A percentile compares a stretch with the other conserved stretches of the same genome.
These are phyloP conservation scores for Beauveria medogensis DNA, from an alignment of 2,329 filamentous ascomycete species.

Conservation along the genomic window DNA sequence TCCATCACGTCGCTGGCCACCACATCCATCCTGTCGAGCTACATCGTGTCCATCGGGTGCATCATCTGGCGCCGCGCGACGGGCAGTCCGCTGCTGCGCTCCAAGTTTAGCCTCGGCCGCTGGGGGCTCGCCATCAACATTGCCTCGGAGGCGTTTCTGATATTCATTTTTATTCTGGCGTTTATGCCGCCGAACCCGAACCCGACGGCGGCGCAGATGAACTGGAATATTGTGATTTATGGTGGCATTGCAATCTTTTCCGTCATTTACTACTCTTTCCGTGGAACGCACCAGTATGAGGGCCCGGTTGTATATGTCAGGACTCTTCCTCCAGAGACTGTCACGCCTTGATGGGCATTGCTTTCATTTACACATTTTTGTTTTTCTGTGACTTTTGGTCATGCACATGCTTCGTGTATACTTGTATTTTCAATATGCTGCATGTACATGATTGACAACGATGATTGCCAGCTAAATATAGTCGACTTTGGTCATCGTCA, in stretches of 20 bases:
- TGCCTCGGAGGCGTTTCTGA: conserved; percentile 35
- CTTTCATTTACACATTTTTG: background rate
- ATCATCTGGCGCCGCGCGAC: conserved; percentile 35
- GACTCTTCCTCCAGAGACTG: background rate
- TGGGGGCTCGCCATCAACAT: conserved; percentile 34
- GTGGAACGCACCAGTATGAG: conserved; percentile 16
- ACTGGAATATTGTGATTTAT: conserved; percentile 42
- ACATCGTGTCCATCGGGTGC: conserved; percentile 39
- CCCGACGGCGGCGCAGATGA: conserved; percentile 34
- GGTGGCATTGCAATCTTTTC: conserved; percentile 29
- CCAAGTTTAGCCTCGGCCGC: conserved; percentile 28
- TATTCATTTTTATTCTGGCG: conserved; percentile 37
- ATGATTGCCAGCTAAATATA: too few relatives aligned
- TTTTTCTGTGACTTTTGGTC: background rate
- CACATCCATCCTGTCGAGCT: conserved; percentile 41
- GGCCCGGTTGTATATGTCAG: conserved; percentile 13
- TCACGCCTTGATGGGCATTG: background rate
- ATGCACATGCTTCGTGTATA: too few relatives aligned
- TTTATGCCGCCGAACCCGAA: conserved; percentile 36
- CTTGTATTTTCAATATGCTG: too few relatives aligned
- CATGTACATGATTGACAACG: too few relatives aligned
- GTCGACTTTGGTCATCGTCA: too few relatives aligned
- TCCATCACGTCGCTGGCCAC: conserved; percentile 44
- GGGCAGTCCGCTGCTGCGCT: conserved; percentile 13
- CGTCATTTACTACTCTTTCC: conserved; percentile 29